These are phyloP conservation scores for Rhinocladiella mackenziei DNA, from an alignment of 2,329 filamentous ascomycete genomes.

Conservation along the genomic window DNA sequence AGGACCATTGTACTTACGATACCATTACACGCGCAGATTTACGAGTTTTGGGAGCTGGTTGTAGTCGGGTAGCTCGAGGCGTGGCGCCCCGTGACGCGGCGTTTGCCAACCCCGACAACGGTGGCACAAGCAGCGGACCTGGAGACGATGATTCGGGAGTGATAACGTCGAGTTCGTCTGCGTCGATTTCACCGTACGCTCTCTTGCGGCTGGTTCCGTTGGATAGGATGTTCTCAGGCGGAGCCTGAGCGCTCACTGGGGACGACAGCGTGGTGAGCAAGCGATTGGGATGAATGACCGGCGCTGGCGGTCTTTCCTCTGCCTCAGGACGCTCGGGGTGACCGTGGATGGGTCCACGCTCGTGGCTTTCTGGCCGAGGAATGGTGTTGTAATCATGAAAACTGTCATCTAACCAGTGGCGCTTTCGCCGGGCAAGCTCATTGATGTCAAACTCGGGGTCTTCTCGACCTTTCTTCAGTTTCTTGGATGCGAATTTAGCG, in stretches of 20 bases:
- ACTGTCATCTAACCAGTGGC: slow-evolving; percentile 18
- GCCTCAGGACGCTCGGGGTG: slow-evolving; percentile 7
- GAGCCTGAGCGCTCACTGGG: slow-evolving; percentile 31
- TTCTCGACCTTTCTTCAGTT: slow-evolving; percentile 16
- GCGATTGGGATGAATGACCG: slow-evolving; percentile 27
- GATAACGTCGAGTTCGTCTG: slow-evolving; percentile 28
- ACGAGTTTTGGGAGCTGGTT: slow-evolving; percentile 56
- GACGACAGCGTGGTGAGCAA: slow-evolving; percentile 36
- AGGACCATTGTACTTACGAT: slow-evolving; percentile 54
- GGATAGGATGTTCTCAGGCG: slow-evolving; percentile 40
- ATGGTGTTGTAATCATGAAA: slow-evolving; percentile 27
- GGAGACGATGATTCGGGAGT: slow-evolving; percentile 32
- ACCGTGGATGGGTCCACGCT: slow-evolving; percentile 20
- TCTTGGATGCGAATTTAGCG: slow-evolving; percentile 13
- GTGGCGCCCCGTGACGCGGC: slow-evolving; percentile 29
- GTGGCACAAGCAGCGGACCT: slow-evolving; percentile 28
- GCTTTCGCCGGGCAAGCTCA: slow-evolving; percentile 22
- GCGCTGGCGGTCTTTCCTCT: slow-evolving; percentile 17
- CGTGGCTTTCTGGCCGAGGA: slow-evolving; percentile 23
- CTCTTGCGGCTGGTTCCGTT: slow-evolving; percentile 30
- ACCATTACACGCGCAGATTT: slow-evolving; percentile 63
- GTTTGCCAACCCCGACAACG: slow-evolving; percentile 53
- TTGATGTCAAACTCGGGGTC: slow-evolving; percentile 22
- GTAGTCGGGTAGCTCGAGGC: slow-evolving; percentile 36
- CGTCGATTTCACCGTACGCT: slow-evolving; percentile 28